Base-by-base conservation (phyloP, 2,329 filamentous ascomycete genomes). In the Polychaeton citri region DNA sequence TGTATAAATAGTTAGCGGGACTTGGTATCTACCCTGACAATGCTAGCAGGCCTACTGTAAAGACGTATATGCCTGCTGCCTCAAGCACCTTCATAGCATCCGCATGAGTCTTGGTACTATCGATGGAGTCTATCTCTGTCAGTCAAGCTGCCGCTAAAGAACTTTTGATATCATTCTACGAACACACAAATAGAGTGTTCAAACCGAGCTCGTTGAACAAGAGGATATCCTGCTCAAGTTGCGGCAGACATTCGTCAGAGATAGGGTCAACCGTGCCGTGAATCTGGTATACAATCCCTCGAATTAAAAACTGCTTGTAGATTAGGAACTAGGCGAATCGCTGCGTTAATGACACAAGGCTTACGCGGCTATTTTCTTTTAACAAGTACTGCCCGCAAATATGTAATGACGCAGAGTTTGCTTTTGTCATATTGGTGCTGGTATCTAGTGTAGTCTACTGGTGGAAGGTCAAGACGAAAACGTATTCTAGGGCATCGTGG, bases 21-120 rank as follows among this genome's bases (percentile, higher is more conserved):
- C 3, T 18, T 3, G 12, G 12, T 28, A 10, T 28, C 15, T 12
- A 15, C 12, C 4, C 4, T 4, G 7, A 5, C 3, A 12, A 15
- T 12, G 15, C 7, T 12, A 15, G 15, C 24, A 9, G 12, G 30
- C 42, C 32, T 3, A 46, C 43, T 19, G 30, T 19, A 10, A 44
- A 20, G 12, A 44, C 42, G 24, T 44, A 38, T 2, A 44, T 43
- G 6, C 42, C 39, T 1, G 42, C 43, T 16, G 40, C 30, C n/a
- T 32, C 42, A 6, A 46, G 33, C n/a, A 46, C 9, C 15, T 38
- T 41, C 43, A 46, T 46, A 6, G 42, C 38, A 21, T 28, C 26
- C 8, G n/a, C 34, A 15, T 38, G 42, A 4, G 32, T 16, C 21
- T 44, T 44, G 1, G 38, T 30, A 21, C 26, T 24, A 35, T 46